Conservation (phyloP, 169 alveolate species). For the Eimeria zaria region DNA sequence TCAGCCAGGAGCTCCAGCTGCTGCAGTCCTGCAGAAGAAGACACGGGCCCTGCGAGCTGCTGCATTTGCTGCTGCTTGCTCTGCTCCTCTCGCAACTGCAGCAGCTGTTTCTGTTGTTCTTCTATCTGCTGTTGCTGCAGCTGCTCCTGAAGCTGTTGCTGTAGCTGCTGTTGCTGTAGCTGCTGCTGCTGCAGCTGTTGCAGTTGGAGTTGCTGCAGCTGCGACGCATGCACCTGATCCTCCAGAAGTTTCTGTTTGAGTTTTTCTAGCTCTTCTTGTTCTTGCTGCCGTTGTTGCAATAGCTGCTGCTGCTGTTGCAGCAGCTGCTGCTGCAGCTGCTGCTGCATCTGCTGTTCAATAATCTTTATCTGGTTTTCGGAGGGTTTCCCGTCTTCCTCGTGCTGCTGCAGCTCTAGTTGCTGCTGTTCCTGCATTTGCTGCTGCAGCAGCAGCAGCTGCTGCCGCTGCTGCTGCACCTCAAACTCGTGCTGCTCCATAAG, state of each 20-base stretch:
- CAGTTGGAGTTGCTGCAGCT: slow-evolving; percentile 45
- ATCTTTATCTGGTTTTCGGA: neutral
- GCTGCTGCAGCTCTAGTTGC: slow-evolving; percentile 26
- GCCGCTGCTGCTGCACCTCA: slow-evolving; percentile 47
- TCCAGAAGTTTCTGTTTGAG: slow-evolving; percentile 10
- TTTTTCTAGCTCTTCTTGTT: neutral
- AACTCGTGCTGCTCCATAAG: slow-evolving; percentile 56
- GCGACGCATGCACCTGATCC: neutral
- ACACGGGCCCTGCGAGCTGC: neutral
- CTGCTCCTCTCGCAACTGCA: slow-evolving; percentile 12
- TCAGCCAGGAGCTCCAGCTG: neutral
- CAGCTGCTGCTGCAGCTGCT: slow-evolving; percentile 32
- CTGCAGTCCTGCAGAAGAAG: slow-evolving; percentile 4
- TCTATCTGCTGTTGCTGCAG: slow-evolving; percentile 1
- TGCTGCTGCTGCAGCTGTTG: slow-evolving; percentile 15
- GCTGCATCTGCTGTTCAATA: slow-evolving; percentile 20
- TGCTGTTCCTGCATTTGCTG: slow-evolving; percentile 52
- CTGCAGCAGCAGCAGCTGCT: slow-evolving; percentile 40
- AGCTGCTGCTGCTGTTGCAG: slow-evolving; percentile 20
- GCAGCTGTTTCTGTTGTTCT: neutral
- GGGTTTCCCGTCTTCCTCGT: neutral
- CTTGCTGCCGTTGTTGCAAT: slow-evolving; percentile 35
- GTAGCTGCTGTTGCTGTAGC: neutral
- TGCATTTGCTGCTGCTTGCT: slow-evolving; percentile 1
- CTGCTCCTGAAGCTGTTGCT: neutral